These are phyloP conservation scores for Penicillium angulare DNA, from an alignment of 495 filamentous ascomycete genomes.

Conservation along the genomic window DNA sequence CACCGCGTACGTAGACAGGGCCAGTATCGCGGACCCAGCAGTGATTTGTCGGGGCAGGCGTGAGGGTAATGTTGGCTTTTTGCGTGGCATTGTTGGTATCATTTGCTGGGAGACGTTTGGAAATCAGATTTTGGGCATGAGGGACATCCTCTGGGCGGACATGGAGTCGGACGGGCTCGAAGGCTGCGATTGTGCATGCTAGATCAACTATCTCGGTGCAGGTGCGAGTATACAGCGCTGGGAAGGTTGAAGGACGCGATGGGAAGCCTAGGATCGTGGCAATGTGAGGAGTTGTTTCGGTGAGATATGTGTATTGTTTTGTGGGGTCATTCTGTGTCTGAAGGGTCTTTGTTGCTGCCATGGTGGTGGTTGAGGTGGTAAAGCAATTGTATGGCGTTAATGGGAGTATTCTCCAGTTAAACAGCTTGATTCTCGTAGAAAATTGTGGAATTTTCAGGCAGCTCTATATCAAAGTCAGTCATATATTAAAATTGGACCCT, in stretches of 20 bases:
- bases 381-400: neutral
- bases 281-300: conserved; percentile 27
- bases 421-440: neutral
- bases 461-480: conserved; percentile 3
- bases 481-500: neutral
- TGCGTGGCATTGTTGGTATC: neutral
- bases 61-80: conserved; percentile 15
- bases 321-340: conserved; percentile 8
- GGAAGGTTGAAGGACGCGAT: conserved; percentile 26
- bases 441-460: neutral
- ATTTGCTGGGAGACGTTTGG: neutral
- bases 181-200: conserved; percentile 28
- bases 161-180: conserved; percentile 37
- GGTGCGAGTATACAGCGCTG: conserved; percentile 19
- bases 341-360: conserved; percentile 2
- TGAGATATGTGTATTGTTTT: conserved; percentile 21
- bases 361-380: neutral
- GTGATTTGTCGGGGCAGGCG: conserved; percentile 29
- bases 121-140: conserved; percentile 17
- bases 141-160: conserved; percentile 23
- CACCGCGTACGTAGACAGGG: conserved; percentile 30
- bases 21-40: conserved; percentile 38
- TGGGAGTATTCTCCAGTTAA: too few relatives aligned
- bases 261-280: conserved; percentile 38
- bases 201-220: conserved; percentile 30